Base-by-base conservation (phyloP, 2,329 filamentous ascomycete genomes). In the Colletotrichum navitas region DNA sequence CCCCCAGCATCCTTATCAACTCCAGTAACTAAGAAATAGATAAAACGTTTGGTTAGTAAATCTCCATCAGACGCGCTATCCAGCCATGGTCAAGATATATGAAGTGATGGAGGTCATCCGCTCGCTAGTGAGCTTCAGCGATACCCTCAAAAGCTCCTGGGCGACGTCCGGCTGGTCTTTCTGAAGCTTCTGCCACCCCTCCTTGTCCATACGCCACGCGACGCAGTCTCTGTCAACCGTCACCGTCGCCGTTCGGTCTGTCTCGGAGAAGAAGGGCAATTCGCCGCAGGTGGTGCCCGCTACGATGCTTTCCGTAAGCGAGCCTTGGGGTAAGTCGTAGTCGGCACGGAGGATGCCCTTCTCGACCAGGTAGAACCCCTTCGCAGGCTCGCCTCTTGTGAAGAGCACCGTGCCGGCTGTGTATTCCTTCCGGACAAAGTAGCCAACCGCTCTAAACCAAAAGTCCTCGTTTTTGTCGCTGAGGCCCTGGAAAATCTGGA, bases 231-330 rank as follows among this genome's bases (percentile, higher is more conserved):
- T 88, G 79, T 98, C 95, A 1, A 94, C 94, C 54, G 91, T 86
- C 14, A 97, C 94, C 0, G 93, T 97, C 1, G 94, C 94, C 5
- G 95, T 98, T 24, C 96, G 89, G 63, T 89, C 86, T 1, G 95
- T 98, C 77, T 97, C 93, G 3, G 92, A 94, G 83, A 99, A 99
- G 84, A 99, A 99, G 0, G 96, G 96, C 64, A 99, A 82, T 83
- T 99, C 96, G 45, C 96, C 96, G 76, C 95, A 98, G 0, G 96
- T 98, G 1, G 96, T 96, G 21, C 96, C 96, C 0, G 95, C 93
- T 1, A 98, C 92, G 66, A 98, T 98, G 77, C 94, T 93, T 81
- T 99, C 96, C 73, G 93, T 94, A 76, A 97, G 93, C 76, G 88
- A 89, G 0, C 96, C 96, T 79, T 98, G 96, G 1, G 96, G 94